phyloP scores from a whole-genome alignment of 345 rosid species.

The Balakata baccata region DNA sequence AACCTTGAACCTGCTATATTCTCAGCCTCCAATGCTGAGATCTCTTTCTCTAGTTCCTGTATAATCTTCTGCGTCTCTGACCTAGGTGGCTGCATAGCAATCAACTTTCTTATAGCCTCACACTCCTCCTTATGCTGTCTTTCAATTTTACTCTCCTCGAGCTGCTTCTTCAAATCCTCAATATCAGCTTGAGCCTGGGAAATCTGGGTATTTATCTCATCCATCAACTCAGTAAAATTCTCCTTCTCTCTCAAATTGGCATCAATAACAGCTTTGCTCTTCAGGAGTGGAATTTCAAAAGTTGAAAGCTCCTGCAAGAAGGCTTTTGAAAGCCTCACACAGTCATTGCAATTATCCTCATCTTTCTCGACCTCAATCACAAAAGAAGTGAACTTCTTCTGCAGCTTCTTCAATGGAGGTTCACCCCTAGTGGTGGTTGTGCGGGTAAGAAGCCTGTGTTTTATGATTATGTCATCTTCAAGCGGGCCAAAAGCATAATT shows the following conservation, averaged over 20 bases:
- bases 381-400: slow-evolving; percentile 87
- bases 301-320: slow-evolving; percentile 83
- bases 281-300: slow-evolving; percentile 91
- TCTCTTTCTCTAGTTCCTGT: slow-evolving; percentile 68
- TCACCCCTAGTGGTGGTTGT: slow-evolving; percentile 97
- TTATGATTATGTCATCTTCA: slow-evolving; percentile 83
- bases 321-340: slow-evolving; percentile 65
- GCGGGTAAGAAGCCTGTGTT: slow-evolving; percentile 81
- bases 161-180: slow-evolving; percentile 81
- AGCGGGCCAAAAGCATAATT: slow-evolving; percentile 81
- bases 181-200: slow-evolving; percentile 66
- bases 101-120: slow-evolving; percentile 76
- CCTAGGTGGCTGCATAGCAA: slow-evolving; percentile 81
- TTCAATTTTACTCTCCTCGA: slow-evolving; percentile 87
- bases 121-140: slow-evolving; percentile 97
- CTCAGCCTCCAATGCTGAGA: slow-evolving; percentile 76
- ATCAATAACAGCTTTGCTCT: slow-evolving; percentile 77
- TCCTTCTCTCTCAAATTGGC: slow-evolving; percentile 81
- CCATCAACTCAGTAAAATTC: slow-evolving; percentile 73
- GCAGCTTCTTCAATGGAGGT: slow-evolving; percentile 91
- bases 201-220: slow-evolving; percentile 73
- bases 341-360: slow-evolving; percentile 57
- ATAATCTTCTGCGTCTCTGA: slow-evolving; percentile 79
- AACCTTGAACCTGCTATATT: slow-evolving; percentile 78
- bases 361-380: slow-evolving; percentile 71